Base-by-base conservation (phyloP, 1,284 basidiomycete genomes). In the Mycena citricolor region DNA sequence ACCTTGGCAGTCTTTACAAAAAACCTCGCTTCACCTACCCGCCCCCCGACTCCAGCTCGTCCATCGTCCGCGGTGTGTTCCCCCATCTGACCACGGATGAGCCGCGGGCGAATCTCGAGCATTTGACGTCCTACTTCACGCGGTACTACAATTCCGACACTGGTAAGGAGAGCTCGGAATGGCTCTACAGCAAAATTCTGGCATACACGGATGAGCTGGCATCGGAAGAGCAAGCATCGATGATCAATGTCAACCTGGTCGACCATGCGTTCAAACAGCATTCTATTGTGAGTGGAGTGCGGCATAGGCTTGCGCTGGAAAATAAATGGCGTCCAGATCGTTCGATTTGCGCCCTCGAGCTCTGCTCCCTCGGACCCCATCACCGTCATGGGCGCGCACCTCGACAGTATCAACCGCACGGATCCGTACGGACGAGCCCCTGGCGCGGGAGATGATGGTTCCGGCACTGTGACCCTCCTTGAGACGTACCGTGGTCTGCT, bases 81-180 rank as follows among this genome's bases (percentile, higher is more conserved):
- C 42, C 54, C n/a, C 47, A 46, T 20, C 56, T 65, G 35, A 52
- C 54, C 14, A 59, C 49, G 5, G 14, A 39, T 3, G 49, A 59
- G 30, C 60, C 62, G 47, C 47, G 52, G 32, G 48, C 28, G 19
- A 60, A 60, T 40, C 56, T 65, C 26, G 43, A 52, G 28, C 49
- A 44, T 21, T 59, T 65, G 44, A 66, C 64, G 5, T 56, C 58
- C 34, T 80, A 74, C 65, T 62, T 69, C 43, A 80, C 71, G 4
- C 63, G 79, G 12, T 76, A 81, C 62, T 82, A 81, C 63, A 66
- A 71, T 22, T 73, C 70, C 2, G 63, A 67, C 22, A 73, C 70
- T 1, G 80, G 79, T 5, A 43, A 44, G 26, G 47, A 34, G 14
- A 38, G 49, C 39, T 54, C 54, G 7, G 39, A 49, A 33, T 56